Evolutionary conservation across 1,284 basidiomycete species (phyloP).

Genomic region (Boletus mariae): DNA sequence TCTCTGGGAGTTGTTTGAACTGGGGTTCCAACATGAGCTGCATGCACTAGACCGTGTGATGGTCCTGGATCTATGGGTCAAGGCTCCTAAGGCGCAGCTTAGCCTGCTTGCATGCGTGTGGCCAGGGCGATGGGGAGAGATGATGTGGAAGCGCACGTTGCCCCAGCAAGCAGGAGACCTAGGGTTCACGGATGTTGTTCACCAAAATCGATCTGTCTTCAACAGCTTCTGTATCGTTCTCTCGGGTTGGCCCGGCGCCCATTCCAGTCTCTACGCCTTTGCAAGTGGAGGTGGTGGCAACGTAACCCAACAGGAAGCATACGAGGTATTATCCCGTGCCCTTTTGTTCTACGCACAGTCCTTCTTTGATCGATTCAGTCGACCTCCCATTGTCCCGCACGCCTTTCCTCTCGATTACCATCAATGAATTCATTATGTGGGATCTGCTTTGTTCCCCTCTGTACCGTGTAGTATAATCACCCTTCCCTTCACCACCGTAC

Average conservation of each 20-base stretch:
- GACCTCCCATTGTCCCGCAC: background rate
- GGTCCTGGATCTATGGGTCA: background rate
- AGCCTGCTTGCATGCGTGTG: background rate
- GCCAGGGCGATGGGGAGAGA: background rate
- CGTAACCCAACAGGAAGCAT: background rate
- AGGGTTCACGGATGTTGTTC: background rate
- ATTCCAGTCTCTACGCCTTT: background rate
- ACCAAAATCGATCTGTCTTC: background rate
- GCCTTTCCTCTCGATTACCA: background rate
- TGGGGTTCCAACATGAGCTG: background rate
- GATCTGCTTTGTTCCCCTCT: too few species aligned
- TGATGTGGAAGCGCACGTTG: background rate
- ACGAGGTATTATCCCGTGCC: background rate
- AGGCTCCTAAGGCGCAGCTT: background rate
- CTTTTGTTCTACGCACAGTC: background rate
- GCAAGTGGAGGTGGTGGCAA: background rate
- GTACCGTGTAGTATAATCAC: too few species aligned
- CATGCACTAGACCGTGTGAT: background rate
- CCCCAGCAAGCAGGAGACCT: background rate
- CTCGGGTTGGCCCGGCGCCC: background rate
- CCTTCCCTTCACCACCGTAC: too few species aligned
- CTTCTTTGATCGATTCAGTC: background rate
- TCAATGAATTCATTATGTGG: background rate
- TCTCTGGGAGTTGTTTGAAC: background rate
- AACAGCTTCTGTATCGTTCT: background rate